Evolutionary conservation across 805 yeast species (phyloP), one percentile per base, ranked within the genome.

Genomic region (Lachancea sp.): DNA sequence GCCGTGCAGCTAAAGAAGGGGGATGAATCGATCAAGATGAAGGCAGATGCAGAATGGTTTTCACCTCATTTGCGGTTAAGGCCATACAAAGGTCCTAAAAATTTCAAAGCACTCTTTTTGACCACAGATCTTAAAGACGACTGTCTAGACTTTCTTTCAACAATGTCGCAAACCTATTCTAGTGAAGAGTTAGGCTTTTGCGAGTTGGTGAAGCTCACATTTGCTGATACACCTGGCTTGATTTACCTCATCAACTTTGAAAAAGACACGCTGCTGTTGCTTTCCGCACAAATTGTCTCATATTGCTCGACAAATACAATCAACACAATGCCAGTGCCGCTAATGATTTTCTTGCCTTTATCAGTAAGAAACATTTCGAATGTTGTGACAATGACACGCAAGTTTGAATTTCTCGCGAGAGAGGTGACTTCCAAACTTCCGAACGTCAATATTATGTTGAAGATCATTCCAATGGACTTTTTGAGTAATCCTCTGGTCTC

Each of bases 11-110:
- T 57, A 1, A 63, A 57, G 39, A 61, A 62, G 38, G 58, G 57
- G 36, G 60, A 60, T 36, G 63, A 58, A 30, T 41, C 67, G 59
- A 25, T 65, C 70, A 46, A 73, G 68, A 29, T 68, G 74, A 35
- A 78, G 72, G 57, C 71, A 72, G 53, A 66, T 71, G 27, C 78
- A 76, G 39, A 60, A 74, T 15, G 60, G 63, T 47, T 75, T 74
- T 54, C 82, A 82, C 89, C 78, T 69, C 53, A 64, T 71, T 57
- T 85, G 53, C 75, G 77, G 47, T 69, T 84, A 41, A 72, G 73
- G 36, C 86, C 91, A 0, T 53, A 74, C 7, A 58, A 61, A 19
- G 73, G 72, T 1, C 60, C 66, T 1, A 81, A 82, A 49, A 67
- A 75, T 47, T 74, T 81, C 47, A 75, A 74, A 45, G 61, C 79